These are phyloP conservation scores for Adiantum capillusveneris DNA, from an alignment of 75 land plant species.

Conservation along the genomic window DNA sequence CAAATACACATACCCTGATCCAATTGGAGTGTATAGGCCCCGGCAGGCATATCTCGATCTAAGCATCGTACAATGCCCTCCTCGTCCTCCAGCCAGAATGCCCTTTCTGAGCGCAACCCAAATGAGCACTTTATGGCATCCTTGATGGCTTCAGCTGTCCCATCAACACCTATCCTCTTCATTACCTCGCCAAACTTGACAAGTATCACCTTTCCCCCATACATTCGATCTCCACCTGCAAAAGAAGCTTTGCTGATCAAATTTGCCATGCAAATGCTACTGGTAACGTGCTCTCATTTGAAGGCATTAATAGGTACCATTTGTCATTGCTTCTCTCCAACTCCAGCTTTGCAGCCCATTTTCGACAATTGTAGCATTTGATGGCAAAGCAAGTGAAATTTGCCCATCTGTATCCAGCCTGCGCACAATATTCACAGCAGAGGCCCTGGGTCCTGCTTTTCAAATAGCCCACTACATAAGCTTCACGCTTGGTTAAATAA, in stretches of 20 bases:
- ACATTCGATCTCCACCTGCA: conserved; percentile 54
- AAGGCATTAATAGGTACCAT: conserved; percentile 37
- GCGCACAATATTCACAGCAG: conserved; percentile 62
- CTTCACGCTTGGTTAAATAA: too few relatives aligned
- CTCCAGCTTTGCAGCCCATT: conserved; percentile 70
- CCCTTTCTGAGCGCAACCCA: conserved; percentile 78
- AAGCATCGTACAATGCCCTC: conserved; percentile 73
- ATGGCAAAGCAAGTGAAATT: conserved; percentile 54
- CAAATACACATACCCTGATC: conserved; percentile 71
- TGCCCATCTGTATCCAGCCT: conserved; percentile 78
- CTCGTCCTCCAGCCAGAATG: conserved; percentile 98
- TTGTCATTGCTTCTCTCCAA: conserved; percentile 78
- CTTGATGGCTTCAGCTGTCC: conserved; percentile 79
- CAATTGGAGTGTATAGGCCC: conserved; percentile 70
- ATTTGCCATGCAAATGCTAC: too few relatives aligned
- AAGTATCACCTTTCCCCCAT: conserved; percentile 73
- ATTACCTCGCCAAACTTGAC: conserved; percentile 71
- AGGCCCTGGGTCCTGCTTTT: conserved; percentile 51
- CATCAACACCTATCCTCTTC: conserved; percentile 85
- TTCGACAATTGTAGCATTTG: conserved; percentile 54
- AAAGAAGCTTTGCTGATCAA: not conserved
- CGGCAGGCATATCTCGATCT: conserved; percentile 91
- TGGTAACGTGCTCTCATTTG: too few relatives aligned
- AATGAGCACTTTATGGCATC: conserved; percentile 86
- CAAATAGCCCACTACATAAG: too few relatives aligned